Conservation (phyloP, 345 rosid species). For the Anacardium occidentale region DNA sequence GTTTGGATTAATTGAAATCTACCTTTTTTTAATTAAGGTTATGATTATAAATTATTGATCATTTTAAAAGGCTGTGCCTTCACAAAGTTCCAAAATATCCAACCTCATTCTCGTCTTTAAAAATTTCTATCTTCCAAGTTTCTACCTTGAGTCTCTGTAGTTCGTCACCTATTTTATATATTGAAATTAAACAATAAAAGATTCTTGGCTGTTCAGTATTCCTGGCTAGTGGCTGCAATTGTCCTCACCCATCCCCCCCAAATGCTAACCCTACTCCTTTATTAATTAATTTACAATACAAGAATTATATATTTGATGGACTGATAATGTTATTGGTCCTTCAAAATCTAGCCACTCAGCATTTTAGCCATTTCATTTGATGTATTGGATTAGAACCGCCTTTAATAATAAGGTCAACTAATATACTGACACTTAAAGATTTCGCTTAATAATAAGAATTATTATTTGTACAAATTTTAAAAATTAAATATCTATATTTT, state of each 20-base stretch:
- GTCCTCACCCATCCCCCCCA: background rate
- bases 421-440: no score
- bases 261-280: background rate
- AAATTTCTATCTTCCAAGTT: constrained; percentile 17
- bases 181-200: background rate
- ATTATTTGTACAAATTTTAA: no score
- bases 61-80: constrained; percentile 22
- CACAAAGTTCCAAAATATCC: constrained; percentile 40
- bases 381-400: background rate
- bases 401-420: no score
- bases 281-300: no score
- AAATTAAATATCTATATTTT: no score
- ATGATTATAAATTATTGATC: constrained; percentile 16
- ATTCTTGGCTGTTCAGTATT: constrained; percentile 8
- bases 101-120: constrained; percentile 21
- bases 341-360: no score
- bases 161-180: constrained; percentile 6
- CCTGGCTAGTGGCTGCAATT: background rate
- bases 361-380: no score
- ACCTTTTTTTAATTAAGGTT: constrained; percentile 28
- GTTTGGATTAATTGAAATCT: no score
- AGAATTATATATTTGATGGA: no score
- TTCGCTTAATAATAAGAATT: no score
- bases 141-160: constrained; percentile 34
- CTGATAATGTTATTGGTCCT: no score